These are phyloP conservation scores for Drechslerella stenobrocha DNA, from an alignment of 2,329 filamentous ascomycete species.

Conservation along the genomic window DNA sequence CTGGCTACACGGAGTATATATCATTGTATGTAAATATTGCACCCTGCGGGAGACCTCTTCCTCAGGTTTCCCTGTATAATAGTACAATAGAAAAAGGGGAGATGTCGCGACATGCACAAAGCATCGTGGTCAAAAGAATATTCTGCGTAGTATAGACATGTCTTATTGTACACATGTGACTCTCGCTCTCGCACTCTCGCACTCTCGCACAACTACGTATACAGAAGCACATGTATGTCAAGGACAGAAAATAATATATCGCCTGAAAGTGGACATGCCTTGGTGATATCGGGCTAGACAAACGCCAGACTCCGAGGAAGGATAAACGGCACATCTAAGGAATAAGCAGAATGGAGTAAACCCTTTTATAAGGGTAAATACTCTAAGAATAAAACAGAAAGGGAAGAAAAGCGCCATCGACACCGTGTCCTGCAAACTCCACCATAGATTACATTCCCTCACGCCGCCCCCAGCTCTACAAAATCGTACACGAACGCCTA, in stretches of 20 bases:
- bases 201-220: no score
- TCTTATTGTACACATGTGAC: no score
- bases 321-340: not conserved
- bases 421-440: not conserved
- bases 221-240: no score
- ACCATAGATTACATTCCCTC: not conserved
- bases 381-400: not conserved
- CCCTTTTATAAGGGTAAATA: not conserved
- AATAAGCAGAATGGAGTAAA: no score
- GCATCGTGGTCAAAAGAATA: not conserved
- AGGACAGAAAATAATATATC: not conserved
- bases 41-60: slow-evolving; percentile 17
- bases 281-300: not conserved
- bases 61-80: slow-evolving; percentile 44
- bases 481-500: not conserved
- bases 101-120: slow-evolving; percentile 1
- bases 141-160: no score
- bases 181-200: no score
- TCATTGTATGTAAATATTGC: slow-evolving; percentile 34
- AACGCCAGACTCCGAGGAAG: not conserved
- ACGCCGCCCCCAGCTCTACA: not conserved
- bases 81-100: slow-evolving; percentile 40
- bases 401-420: not conserved
- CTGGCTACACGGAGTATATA: slow-evolving; percentile 18
- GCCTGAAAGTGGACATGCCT: not conserved